These are phyloP conservation scores for Wickerhamiella infanticola DNA, from an alignment of 1,139 yeast species.

Conservation along the genomic window DNA sequence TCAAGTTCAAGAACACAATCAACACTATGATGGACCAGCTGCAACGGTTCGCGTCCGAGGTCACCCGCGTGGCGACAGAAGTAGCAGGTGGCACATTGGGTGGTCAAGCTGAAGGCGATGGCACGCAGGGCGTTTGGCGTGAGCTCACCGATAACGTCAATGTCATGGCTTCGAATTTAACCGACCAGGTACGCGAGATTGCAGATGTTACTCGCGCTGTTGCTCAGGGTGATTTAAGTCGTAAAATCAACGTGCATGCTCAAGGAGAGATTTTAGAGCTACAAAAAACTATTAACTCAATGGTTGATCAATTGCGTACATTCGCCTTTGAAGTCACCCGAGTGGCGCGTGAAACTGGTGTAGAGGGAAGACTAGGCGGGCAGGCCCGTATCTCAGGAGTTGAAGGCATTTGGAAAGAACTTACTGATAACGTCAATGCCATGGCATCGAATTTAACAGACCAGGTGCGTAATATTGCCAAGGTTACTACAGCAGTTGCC, in stretches of 20 bases:
- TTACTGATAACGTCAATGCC: conserved; percentile 79
- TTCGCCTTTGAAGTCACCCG: conserved; percentile 81
- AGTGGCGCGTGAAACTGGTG: conserved; percentile 83
- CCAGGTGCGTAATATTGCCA: conserved; percentile 79
- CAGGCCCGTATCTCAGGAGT: conserved; percentile 75
- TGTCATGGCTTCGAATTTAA: conserved; percentile 73
- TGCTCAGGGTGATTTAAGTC: conserved; percentile 61
- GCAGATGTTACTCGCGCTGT: conserved; percentile 82
- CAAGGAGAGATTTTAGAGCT: conserved; percentile 70
- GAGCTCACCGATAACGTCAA: conserved; percentile 71
- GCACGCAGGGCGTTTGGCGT: conserved; percentile 78
- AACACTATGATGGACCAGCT: conserved; percentile 82
- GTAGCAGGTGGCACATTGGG: conserved; percentile 83
- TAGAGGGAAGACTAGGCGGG: conserved; percentile 74
- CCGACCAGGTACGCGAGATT: conserved; percentile 72
- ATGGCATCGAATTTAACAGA: conserved; percentile 81
- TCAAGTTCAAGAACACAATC: conserved; percentile 64
- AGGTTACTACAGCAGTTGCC: conserved; percentile 88
- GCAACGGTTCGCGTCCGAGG: conserved; percentile 69
- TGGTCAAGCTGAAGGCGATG: conserved; percentile 73
- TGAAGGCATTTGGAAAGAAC: conserved; percentile 80
- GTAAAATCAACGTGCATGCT: conserved; percentile 69
- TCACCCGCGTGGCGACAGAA: conserved; percentile 73
- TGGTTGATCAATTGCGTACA: conserved; percentile 79
- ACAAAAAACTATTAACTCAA: conserved; percentile 65